Conservation (phyloP, 148 eudicot species). For the Camellia sinensis region DNA sequence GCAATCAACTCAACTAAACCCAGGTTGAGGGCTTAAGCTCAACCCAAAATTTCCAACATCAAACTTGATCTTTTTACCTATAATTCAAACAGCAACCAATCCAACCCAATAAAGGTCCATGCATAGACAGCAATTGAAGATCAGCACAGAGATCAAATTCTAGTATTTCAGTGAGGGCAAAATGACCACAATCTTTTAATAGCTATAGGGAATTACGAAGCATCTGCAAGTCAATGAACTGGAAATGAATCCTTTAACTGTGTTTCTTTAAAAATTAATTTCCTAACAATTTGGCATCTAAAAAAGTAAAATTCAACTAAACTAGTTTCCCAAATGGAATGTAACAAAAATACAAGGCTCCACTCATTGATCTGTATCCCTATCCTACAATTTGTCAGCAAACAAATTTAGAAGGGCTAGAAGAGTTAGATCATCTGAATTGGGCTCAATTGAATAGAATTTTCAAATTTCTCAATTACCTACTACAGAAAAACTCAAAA, state of each 20-base stretch:
- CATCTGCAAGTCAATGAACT: not conserved
- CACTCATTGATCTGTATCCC: not conserved
- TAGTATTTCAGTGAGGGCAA: not conserved
- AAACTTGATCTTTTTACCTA: too few species aligned
- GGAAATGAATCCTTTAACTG: not conserved
- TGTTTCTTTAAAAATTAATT: not conserved
- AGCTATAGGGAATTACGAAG: not conserved
- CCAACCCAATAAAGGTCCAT: not conserved
- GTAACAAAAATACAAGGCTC: not conserved
- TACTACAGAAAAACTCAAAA: not conserved
- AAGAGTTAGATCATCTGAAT: not conserved
- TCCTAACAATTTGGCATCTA: not conserved
- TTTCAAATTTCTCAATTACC: not conserved
- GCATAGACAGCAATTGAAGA: not conserved
- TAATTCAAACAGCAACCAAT: not conserved
- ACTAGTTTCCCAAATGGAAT: not conserved
- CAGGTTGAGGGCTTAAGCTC: not conserved
- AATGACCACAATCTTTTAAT: not conserved
- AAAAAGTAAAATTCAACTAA: not conserved
- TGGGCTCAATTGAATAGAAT: not conserved
- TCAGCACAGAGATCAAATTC: not conserved
- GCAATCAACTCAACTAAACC: not conserved
- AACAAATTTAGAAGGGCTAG: not conserved
- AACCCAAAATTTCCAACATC: too few species aligned
- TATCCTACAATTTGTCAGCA: not conserved